Percentiles rank a stretch among this genome's conserved stretches.
Evolutionary conservation across 2,329 filamentous ascomycete species (phyloP).

Genomic region (Teratosphaeria destructans): DNA sequence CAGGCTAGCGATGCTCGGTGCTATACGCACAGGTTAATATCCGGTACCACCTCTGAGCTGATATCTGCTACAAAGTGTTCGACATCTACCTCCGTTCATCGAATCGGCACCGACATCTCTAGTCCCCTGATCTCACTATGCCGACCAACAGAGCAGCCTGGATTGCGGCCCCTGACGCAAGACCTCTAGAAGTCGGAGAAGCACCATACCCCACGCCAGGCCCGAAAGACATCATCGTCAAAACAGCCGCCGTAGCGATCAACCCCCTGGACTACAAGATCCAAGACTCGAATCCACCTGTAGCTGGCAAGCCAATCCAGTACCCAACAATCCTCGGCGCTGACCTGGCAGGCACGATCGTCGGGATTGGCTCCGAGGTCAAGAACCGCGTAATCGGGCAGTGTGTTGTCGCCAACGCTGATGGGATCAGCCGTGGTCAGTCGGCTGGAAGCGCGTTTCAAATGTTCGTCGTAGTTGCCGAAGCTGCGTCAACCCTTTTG

Average conservation of each 20-base stretch:
- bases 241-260: slow-evolving; percentile 26
- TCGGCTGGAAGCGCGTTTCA: neutral
- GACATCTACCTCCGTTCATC: neutral
- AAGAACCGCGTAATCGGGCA: neutral
- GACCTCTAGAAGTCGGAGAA: neutral
- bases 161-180: neutral
- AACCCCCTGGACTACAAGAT: slow-evolving; percentile 31
- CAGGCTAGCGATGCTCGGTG: neutral
- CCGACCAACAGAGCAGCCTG: neutral
- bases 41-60: no score
- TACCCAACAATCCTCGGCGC: slow-evolving; percentile 5
- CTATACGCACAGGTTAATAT: neutral
- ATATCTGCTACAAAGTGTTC: neutral
- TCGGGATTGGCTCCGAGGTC: neutral
- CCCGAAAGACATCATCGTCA: neutral
- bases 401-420: neutral
- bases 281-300: slow-evolving; percentile 11
- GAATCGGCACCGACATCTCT: neutral
- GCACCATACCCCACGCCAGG: neutral
- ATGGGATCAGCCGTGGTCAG: neutral
- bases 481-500: neutral
- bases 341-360: slow-evolving; percentile 5
- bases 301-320: slow-evolving; percentile 11
- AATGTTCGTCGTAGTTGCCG: neutral
- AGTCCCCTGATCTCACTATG: neutral